phyloP scores from a whole-genome alignment of 768 basidiomycete genomes.

The Boletus edulis region DNA sequence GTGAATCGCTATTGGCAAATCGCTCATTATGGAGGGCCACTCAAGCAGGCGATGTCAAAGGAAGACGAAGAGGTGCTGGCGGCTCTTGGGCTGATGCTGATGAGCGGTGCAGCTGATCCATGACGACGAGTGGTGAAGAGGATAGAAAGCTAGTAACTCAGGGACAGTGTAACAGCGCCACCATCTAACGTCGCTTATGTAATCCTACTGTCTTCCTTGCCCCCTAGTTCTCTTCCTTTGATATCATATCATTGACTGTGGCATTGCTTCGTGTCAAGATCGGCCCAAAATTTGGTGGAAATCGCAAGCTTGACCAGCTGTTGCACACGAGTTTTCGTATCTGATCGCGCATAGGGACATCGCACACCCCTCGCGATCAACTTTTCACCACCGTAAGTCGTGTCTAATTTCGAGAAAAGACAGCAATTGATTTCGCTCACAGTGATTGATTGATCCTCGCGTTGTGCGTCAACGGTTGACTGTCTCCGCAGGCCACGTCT shows the following conservation, averaged over 20 bases:
- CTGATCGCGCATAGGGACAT: not conserved
- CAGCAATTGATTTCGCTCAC: not conserved
- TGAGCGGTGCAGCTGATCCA: no score
- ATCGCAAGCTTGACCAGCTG: not conserved
- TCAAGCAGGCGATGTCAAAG: not conserved
- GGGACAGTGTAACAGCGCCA: no score
- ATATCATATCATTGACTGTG: no score
- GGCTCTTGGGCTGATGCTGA: no score
- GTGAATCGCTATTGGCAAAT: not conserved
- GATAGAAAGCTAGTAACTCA: no score
- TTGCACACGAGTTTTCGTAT: not conserved
- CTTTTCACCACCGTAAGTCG: constrained; percentile 6
- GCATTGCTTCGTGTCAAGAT: not conserved
- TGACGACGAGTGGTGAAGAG: no score
- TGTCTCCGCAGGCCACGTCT: not conserved
- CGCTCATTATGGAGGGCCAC: not conserved
- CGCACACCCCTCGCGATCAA: not conserved
- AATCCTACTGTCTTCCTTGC: not conserved
- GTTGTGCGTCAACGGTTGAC: not conserved
- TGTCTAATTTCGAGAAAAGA: no score
- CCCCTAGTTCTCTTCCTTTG: constrained; percentile 1
- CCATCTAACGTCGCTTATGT: not conserved
- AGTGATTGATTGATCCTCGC: not conserved
- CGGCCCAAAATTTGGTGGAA: not conserved
- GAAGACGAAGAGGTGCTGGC: no score